These are phyloP conservation scores for Butyriboletus loyo DNA, from an alignment of 768 basidiomycete species.

Conservation along the genomic window DNA sequence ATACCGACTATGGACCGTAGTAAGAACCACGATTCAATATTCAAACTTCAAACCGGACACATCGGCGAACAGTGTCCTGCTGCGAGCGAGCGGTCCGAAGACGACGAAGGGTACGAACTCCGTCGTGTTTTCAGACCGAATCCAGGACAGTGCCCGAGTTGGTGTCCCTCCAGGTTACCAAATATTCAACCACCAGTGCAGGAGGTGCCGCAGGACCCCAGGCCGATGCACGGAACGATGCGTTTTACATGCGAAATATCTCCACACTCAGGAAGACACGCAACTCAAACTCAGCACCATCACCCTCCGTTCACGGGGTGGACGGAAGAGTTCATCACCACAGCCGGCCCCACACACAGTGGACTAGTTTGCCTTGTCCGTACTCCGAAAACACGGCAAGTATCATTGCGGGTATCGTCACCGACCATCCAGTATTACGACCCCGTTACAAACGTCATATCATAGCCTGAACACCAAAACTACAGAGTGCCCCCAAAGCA, in stretches of 20 bases:
- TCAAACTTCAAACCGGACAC: background rate
- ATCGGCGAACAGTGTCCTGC: background rate
- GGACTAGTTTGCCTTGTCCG: background rate
- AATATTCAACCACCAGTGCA: background rate
- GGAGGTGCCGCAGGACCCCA: background rate
- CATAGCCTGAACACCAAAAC: slow-evolving; percentile 72
- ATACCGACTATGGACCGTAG: background rate
- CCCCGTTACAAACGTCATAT: slow-evolving; percentile 43
- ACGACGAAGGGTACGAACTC: background rate
- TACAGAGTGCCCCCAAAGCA: slow-evolving; percentile 68
- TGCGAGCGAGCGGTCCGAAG: background rate
- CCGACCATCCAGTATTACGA: background rate
- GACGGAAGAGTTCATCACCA: background rate
- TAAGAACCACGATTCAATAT: background rate
- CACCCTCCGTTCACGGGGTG: background rate
- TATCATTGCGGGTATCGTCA: background rate
- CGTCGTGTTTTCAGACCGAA: background rate
- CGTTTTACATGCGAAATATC: background rate
- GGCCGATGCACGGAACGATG: background rate
- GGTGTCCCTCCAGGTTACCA: background rate
- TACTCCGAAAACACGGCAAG: background rate
- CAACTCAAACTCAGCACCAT: background rate
- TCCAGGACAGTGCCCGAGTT: background rate
- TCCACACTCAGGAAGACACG: background rate
- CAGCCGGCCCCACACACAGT: background rate